These are phyloP conservation scores for Narthecium ossifragum DNA, from an alignment of 106 monocot species.

Conservation along the genomic window DNA sequence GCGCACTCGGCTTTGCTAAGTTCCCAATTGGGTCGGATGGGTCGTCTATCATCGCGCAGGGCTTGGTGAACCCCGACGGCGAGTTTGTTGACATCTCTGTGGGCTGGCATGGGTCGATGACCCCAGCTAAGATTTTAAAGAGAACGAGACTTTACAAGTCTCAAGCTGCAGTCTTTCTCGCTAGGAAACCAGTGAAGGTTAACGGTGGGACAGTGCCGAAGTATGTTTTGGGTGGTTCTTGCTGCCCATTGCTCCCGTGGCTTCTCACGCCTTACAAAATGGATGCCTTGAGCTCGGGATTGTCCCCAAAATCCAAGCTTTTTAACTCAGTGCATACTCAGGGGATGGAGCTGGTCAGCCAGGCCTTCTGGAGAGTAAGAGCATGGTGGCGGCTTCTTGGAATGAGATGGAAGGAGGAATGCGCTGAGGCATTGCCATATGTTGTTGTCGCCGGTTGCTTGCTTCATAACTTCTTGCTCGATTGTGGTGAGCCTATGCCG, in stretches of 20 bases:
- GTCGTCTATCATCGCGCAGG: slow-evolving; percentile 41
- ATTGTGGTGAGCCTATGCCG: slow-evolving; percentile 46
- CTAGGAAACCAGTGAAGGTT: slow-evolving; percentile 5
- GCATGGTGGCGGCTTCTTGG: slow-evolving; percentile 61
- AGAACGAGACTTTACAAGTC: slow-evolving; percentile 33
- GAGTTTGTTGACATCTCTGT: slow-evolving; percentile 74
- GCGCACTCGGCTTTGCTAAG: slow-evolving; percentile 44
- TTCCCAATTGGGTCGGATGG: slow-evolving; percentile 17
- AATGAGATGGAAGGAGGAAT: slow-evolving; percentile 58
- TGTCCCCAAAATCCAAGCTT: not conserved
- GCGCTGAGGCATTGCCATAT: slow-evolving; percentile 60
- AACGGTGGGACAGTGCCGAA: slow-evolving; percentile 12
- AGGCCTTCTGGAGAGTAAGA: slow-evolving; percentile 31
- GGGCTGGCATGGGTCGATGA: slow-evolving; percentile 64
- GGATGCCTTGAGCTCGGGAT: not conserved
- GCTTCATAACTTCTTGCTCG: slow-evolving; percentile 82
- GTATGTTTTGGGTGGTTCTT: slow-evolving; percentile 56
- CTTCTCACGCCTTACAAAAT: slow-evolving; percentile 62
- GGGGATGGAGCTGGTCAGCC: slow-evolving; percentile 49
- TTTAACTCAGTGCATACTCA: slow-evolving; percentile 64
- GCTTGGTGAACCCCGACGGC: slow-evolving; percentile 69
- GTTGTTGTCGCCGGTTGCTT: slow-evolving; percentile 49
- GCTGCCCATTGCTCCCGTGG: slow-evolving; percentile 81
- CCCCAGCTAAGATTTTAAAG: slow-evolving; percentile 38
- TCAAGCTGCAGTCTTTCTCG: slow-evolving; percentile 9